Base-by-base conservation (phyloP, 441 rosid species). In the Jatropha podagrica region DNA sequence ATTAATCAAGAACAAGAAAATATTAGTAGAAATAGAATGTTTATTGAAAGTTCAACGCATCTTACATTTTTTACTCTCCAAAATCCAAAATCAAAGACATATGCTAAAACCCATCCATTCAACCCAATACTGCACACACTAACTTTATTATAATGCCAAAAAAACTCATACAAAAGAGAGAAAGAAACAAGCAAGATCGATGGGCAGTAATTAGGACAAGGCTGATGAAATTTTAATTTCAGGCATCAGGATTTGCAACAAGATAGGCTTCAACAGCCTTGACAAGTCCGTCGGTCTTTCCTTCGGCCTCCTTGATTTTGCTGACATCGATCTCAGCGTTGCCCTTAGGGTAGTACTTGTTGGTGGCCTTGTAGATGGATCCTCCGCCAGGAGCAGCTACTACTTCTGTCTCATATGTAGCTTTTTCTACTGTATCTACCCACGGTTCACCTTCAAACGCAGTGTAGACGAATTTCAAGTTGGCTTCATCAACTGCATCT, bases 301-400 rank as follows among this genome's bases (percentile, higher is more conserved):
- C 52, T 20, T 48, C 74, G 4, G 26, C 54, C 6, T 48, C 64
- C 64, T 56, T 71, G 54, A 71, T 41, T 20, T 56, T 17, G 11
- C 23, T 65, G 17, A 15, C 41, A 46, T 72, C 32, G 41, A 72
- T 18, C 15, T 72, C 23, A 27, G 10, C 65, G 32, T 32, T 52
- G 8, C 23, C 44, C 44, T 60, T 72, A 15, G 42, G 23, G 9
- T 26, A 59, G 23, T 72, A 72, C 58, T 60, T 77, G 81, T 78
- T 79, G 9, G 64, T 27, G 72, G 68, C 69, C 77, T 76, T 87
- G 68, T 65, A 64, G 14, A 23, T 77, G 82, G 82, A 81, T 0
- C 88, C 87, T 5, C 88, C 88, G 3, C 80, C 77, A 0, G 76
- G 55, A 3, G 82, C 68, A 10, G 74, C 5, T 67, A 76, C 83